Evolutionary conservation across 495 filamentous ascomycete genomes (phyloP).

Genomic region (Emericellopsis terricola): DNA sequence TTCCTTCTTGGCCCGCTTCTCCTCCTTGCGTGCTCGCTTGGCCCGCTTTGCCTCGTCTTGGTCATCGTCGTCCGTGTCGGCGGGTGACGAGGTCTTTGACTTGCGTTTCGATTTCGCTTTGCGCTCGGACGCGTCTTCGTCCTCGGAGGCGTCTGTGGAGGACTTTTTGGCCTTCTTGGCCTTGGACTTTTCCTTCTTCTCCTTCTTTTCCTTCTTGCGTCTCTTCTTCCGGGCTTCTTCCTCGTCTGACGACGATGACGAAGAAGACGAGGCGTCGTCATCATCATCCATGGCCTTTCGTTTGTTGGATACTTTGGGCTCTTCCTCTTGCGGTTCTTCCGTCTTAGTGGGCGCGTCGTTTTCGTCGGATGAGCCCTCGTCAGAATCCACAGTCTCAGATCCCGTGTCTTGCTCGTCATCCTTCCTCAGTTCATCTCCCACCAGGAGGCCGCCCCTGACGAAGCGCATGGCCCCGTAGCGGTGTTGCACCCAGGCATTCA

Average conservation of each 20-base stretch:
- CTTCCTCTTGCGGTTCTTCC: too few species aligned
- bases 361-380: too few species aligned
- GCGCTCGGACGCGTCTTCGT: constrained; percentile 8
- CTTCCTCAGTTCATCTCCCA: constrained; percentile 40
- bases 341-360: too few species aligned
- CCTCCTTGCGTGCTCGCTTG: constrained; percentile 17
- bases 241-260: constrained; percentile 7
- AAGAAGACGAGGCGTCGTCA: constrained; percentile 2
- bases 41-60: constrained; percentile 1
- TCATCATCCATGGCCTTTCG: constrained; percentile 1
- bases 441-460: constrained; percentile 60
- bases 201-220: constrained; percentile 7
- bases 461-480: constrained; percentile 64
- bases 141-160: background rate
- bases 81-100: background rate
- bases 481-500: constrained; percentile 45
- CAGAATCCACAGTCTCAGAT: too few species aligned
- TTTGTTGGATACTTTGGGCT: too few species aligned
- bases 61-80: constrained; percentile 6
- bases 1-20: constrained; percentile 21
- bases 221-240: constrained; percentile 8
- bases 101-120: constrained; percentile 39
- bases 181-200: constrained; percentile 11
- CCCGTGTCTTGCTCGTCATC: too few species aligned
- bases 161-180: constrained; percentile 1